Evolutionary conservation across 1,284 basidiomycete species (phyloP).

Genomic region (Austroboletus niveus): DNA sequence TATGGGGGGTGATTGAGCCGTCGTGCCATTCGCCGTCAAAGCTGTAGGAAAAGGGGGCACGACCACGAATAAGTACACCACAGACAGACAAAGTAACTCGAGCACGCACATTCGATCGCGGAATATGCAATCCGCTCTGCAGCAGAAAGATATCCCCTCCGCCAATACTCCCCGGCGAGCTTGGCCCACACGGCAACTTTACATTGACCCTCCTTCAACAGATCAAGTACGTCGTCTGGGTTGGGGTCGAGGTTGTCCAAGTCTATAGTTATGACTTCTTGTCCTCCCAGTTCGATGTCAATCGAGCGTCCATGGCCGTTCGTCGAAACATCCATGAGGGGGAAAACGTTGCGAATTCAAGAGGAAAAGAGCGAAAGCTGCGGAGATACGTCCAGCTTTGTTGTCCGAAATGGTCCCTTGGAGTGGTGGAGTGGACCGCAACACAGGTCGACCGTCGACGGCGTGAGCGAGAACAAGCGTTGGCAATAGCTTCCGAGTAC

Average conservation of each 20-base stretch:
- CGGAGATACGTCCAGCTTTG: not conserved
- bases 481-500: not conserved
- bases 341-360: not conserved
- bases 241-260: slow-evolving; percentile 74
- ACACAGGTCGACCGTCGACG: too few species aligned
- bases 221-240: slow-evolving; percentile 68
- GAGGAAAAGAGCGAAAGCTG: not conserved
- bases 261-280: slow-evolving; percentile 79
- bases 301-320: slow-evolving; percentile 35
- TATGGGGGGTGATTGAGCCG: slow-evolving; percentile 56
- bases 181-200: slow-evolving; percentile 73
- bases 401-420: not conserved
- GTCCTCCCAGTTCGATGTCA: slow-evolving; percentile 72
- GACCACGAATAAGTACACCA: not conserved
- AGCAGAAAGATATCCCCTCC: slow-evolving; percentile 61
- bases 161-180: slow-evolving; percentile 77
- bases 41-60: slow-evolving; percentile 35
- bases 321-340: slow-evolving; percentile 21
- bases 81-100: not conserved
- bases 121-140: slow-evolving; percentile 67
- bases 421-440: too few species aligned
- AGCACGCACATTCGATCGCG: slow-evolving; percentile 60
- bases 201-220: slow-evolving; percentile 68
- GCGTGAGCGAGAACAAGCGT: not conserved
- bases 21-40: slow-evolving; percentile 49